Conservation (phyloP, 768 basidiomycete species). For the Phaeotremella skinneri region DNA sequence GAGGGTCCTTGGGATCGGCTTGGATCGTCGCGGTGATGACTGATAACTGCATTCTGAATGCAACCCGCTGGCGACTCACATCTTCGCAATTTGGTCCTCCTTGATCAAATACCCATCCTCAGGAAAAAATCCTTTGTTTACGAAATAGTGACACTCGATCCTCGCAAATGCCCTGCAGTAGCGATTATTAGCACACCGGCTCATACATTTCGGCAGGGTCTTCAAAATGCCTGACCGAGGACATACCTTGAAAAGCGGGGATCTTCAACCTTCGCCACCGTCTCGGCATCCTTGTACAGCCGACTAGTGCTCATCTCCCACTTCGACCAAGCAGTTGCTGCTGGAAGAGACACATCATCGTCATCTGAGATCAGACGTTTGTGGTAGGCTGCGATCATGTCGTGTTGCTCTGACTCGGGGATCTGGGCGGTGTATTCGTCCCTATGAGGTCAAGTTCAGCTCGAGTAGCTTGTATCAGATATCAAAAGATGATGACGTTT, state of each 20-base stretch:
- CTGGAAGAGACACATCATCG: conserved; percentile 62
- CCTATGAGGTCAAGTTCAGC: conserved; percentile 57
- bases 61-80: conserved; percentile 56
- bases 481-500: conserved; percentile 1
- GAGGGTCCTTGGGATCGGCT: background rate
- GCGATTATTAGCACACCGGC: background rate
- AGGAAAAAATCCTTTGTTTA: conserved; percentile 75
- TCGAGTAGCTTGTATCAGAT: no score
- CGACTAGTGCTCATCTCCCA: conserved; percentile 62
- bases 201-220: no score
- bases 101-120: conserved; percentile 83
- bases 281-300: conserved; percentile 7
- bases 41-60: background rate
- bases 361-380: conserved; percentile 70
- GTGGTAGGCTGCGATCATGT: conserved; percentile 82
- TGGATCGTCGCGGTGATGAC: background rate
- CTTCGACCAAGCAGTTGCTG: conserved; percentile 82
- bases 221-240: background rate
- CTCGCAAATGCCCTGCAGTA: conserved; percentile 39
- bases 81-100: conserved; percentile 79
- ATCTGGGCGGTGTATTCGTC: conserved; percentile 78
- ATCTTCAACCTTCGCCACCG: conserved; percentile 9
- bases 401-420: conserved; percentile 72
- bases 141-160: conserved; percentile 74
- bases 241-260: conserved; percentile 9